Percentiles rank a stretch among this genome's conserved stretches.
Evolutionary conservation across 805 yeast species (phyloP).

Genomic region (Suhomyces tanzawaensis): DNA sequence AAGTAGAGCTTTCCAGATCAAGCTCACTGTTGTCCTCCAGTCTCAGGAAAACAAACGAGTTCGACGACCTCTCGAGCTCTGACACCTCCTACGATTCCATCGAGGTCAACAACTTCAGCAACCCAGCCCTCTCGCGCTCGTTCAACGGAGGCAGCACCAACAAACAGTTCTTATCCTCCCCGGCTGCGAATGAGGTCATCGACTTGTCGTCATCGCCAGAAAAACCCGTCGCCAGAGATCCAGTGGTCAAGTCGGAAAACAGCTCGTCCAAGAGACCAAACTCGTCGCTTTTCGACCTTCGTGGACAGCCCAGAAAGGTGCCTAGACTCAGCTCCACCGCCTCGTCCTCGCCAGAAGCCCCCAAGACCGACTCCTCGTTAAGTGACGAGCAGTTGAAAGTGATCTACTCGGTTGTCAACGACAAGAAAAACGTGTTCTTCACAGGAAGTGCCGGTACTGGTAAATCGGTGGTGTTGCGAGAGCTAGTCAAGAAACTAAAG

Average conservation of each 20-base stretch:
- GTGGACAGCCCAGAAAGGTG: conserved; percentile 23
- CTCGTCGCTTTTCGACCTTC: conserved; percentile 4
- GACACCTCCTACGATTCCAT: conserved; percentile 37
- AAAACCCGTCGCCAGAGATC: not conserved
- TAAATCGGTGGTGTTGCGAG: conserved; percentile 66
- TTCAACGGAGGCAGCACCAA: conserved; percentile 6
- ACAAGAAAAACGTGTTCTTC: conserved; percentile 58
- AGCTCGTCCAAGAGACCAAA: not conserved
- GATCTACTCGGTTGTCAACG: conserved; percentile 49
- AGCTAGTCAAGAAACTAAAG: conserved; percentile 48
- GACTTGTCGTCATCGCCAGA: not conserved
- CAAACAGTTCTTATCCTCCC: not conserved
- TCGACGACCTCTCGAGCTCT: conserved; percentile 27
- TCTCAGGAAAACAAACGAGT: conserved; percentile 18
- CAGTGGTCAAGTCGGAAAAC: not conserved
- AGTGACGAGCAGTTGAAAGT: conserved; percentile 48
- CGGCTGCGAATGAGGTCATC: not conserved
- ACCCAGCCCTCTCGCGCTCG: conserved; percentile 25
- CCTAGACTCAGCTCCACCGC: conserved; percentile 13
- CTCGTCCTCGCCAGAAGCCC: not conserved
- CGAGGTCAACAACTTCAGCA: conserved; percentile 36
- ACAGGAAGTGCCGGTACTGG: conserved; percentile 92
- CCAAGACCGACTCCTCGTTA: conserved; percentile 8
- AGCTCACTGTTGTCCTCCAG: conserved; percentile 21
- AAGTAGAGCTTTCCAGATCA: conserved; percentile 12